phyloP scores from a whole-genome alignment of 2,329 filamentous ascomycete species.

The Pseudogymnoascus sp. region DNA sequence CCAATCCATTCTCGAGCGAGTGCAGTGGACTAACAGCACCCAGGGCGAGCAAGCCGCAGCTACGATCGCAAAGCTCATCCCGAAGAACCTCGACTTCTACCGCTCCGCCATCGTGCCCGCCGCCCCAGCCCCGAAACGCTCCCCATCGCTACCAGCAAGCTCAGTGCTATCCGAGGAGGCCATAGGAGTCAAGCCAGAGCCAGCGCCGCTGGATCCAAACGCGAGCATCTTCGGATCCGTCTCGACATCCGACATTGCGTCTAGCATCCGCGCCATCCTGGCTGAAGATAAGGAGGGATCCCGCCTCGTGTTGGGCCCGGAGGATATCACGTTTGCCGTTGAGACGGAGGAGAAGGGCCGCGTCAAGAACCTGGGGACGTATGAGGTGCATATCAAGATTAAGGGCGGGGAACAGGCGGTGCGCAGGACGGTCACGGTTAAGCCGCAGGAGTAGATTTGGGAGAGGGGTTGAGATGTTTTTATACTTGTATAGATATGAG shows the following conservation, averaged over 20 bases:
- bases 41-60: constrained; percentile 23
- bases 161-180: constrained; percentile 27
- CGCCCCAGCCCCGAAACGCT: constrained; percentile 32
- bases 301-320: constrained; percentile 40
- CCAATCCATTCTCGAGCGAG: not conserved
- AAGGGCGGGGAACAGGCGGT: constrained; percentile 38
- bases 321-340: constrained; percentile 43
- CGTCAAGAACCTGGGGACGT: constrained; percentile 47
- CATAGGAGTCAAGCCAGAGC: constrained; percentile 30
- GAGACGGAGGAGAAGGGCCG: constrained; percentile 32
- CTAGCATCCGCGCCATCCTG: constrained; percentile 40
- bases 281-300: constrained; percentile 44
- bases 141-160: constrained; percentile 23
- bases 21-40: not conserved
- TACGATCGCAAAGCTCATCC: constrained; percentile 22
- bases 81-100: constrained; percentile 25
- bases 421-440: constrained; percentile 36
- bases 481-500: constrained; percentile 17
- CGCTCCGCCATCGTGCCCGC: constrained; percentile 23
- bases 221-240: constrained; percentile 44
- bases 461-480: not conserved
- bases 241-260: constrained; percentile 43
- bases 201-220: constrained; percentile 19
- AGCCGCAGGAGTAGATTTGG: constrained; percentile 30
- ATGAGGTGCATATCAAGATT: constrained; percentile 43